phyloP scores from a whole-genome alignment of 768 basidiomycete species.

The Serendipita vermifera region DNA sequence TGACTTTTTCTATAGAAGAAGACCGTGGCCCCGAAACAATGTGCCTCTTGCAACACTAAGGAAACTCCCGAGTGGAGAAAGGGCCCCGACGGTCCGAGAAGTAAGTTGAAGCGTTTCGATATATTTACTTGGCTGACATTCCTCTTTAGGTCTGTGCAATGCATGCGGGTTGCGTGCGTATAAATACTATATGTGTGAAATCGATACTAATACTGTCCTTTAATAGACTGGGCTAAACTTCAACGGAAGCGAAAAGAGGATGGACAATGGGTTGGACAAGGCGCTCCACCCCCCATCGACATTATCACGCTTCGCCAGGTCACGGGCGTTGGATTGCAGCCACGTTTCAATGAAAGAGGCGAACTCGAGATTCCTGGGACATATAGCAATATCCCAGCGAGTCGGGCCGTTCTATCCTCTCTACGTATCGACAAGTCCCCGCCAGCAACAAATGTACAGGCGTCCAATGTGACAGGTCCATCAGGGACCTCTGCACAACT shows the following conservation, averaged over 20 bases:
- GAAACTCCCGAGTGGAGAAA: conserved; percentile 85
- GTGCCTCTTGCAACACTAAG: conserved; percentile 75
- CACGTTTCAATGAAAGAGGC: not conserved
- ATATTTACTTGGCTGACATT: no score
- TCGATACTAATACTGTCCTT: not conserved
- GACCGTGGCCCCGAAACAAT: conserved; percentile 74
- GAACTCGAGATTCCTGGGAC: conserved; percentile 1
- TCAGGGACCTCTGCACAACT: no score
- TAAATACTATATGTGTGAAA: not conserved
- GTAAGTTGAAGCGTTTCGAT: no score
- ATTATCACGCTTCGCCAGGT: conserved; percentile 4
- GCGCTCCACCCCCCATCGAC: not conserved
- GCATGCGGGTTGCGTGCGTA: conserved; percentile 73
- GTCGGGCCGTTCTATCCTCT: no score
- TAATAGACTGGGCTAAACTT: conserved; percentile 1
- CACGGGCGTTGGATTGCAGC: not conserved
- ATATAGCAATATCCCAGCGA: conserved; percentile 2
- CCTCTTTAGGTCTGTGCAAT: conserved; percentile 69
- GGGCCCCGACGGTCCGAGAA: conserved; percentile 73
- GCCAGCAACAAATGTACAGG: no score
- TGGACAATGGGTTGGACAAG: not conserved
- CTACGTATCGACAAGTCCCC: no score
- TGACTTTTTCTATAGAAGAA: conserved; percentile 33
- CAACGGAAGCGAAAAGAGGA: not conserved
- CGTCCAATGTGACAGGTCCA: no score